Evolutionary conservation across 352 stramenopile genomes (phyloP), one percentile per base, ranked within the genome.

Genomic region (Globisporangium paroecandrum): DNA sequence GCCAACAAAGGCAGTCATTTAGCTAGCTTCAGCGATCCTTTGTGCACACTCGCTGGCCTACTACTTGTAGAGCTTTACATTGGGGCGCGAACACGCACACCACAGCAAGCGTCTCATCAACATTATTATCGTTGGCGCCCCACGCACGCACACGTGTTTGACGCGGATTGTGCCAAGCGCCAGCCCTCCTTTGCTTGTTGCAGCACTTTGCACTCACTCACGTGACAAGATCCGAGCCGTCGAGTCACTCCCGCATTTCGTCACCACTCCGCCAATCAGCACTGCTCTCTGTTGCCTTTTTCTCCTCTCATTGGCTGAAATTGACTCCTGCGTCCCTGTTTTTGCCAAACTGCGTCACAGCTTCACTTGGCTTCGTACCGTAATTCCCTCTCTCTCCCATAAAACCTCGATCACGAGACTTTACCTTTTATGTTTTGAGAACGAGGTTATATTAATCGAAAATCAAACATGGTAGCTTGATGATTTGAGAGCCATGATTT

Each of bases 321-420:
- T 20, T 12, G 0, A 10, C 2, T 20, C 8, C 4, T 4, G 20
- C 55, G 20, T 18, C 27, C 54, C 20, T 27, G 27, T 46, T 60
- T 60, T 60, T 60, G 55, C 29, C 29, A 22, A 43, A 60, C 55
- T 60, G 55, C 29, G 29, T 46, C 29, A 49, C 56, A 29, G 56
- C 20, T 62, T 62, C 29, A 61, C n/a, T 29, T 61, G 18, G 55
- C 29, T 32, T 32, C 1, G 29, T 7, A 43, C 36, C 1, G 36
- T 58, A 10, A 58, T 24, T 41, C 36, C 36, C 55, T 46, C 55
- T 62, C 53, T 15, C 55, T 47, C 55, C 7, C 32, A 61, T n/a
- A 24, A 12, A 59, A 38, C 25, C 54, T 59, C 47, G n/a, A 29
- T 18, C 4, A 6, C 47, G n/a, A 55, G 54, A 2, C 41, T 59